Conservation (phyloP, 306 rosid species). For the Arachis stenosperma region DNA sequence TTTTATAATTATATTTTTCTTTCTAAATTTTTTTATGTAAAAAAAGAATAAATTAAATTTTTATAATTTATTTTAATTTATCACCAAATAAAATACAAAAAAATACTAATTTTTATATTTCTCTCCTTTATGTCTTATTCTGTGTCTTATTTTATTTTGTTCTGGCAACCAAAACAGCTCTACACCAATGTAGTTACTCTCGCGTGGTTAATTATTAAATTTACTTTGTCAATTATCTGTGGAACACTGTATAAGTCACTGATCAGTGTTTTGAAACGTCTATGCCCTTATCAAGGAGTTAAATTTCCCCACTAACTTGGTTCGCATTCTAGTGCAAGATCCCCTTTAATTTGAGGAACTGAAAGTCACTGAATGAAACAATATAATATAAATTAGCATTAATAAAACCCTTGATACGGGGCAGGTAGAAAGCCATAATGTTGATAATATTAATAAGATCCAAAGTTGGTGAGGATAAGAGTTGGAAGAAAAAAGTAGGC, state of each 20-base stretch:
- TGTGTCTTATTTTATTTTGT: no score
- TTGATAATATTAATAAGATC: slow-evolving; percentile 39
- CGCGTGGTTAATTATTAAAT: not conserved
- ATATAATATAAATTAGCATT: not conserved
- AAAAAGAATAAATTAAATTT: no score
- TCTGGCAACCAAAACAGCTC: no score
- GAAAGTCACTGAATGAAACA: slow-evolving; percentile 26
- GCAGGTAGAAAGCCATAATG: slow-evolving; percentile 20
- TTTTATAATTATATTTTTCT: no score
- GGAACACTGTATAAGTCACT: not conserved
- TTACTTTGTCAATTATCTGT: not conserved
- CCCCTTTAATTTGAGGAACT: slow-evolving; percentile 25
- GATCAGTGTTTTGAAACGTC: not conserved
- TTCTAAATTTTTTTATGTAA: no score
- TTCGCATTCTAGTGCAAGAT: not conserved
- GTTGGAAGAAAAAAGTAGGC: slow-evolving; percentile 32
- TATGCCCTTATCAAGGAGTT: not conserved
- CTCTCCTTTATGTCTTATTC: no score
- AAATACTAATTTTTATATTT: no score
- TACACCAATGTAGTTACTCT: not conserved
- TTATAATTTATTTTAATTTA: no score
- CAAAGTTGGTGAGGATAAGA: slow-evolving; percentile 31
- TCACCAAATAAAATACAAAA: no score
- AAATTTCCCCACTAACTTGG: not conserved
- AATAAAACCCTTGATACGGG: slow-evolving; percentile 3